Conservation (phyloP, 495 filamentous ascomycete species). For the Coniosporium apollinis region DNA sequence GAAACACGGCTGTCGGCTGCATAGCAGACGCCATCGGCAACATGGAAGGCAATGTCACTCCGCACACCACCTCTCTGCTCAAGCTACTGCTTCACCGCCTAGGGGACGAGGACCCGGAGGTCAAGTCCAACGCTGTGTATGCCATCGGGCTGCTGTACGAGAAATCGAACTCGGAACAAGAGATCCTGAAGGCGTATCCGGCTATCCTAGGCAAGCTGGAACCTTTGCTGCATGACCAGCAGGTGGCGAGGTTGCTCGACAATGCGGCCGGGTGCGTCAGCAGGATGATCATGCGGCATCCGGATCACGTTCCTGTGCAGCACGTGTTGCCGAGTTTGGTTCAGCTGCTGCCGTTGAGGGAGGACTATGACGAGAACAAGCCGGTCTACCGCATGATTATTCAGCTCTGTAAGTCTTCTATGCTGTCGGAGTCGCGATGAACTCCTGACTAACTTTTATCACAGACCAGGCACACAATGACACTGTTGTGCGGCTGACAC, state of each 20-base stretch:
- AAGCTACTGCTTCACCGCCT: conserved; percentile 76
- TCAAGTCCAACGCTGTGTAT: conserved; percentile 87
- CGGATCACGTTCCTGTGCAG: conserved; percentile 56
- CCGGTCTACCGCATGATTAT: conserved; percentile 79
- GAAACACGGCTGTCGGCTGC: conserved; percentile 73
- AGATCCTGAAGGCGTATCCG: conserved; percentile 54
- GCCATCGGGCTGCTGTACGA: conserved; percentile 69
- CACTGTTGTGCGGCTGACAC: conserved; percentile 44
- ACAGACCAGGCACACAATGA: conserved; percentile 57
- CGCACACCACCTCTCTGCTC: conserved; percentile 53
- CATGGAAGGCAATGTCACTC: conserved; percentile 65
- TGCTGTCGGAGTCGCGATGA: not conserved
- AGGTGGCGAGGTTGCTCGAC: conserved; percentile 62
- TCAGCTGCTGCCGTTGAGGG: conserved; percentile 66
- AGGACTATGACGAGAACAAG: conserved; percentile 93
- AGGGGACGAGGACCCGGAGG: conserved; percentile 76
- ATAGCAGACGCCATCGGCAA: conserved; percentile 81
- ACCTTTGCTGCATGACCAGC: conserved; percentile 49
- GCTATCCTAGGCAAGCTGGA: conserved; percentile 71
- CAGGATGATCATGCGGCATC: conserved; percentile 77
- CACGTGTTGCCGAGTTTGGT: conserved; percentile 72
- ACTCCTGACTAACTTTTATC: conserved; percentile 9
- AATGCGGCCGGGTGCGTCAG: conserved; percentile 87
- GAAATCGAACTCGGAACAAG: conserved; percentile 53
- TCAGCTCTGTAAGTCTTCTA: conserved; percentile 52